Percentiles rank a stretch among this genome's conserved stretches.
These are phyloP conservation scores for Cyclotella kingstonii DNA, from an alignment of 108 stramenopile genomes.

Conservation along the genomic window DNA sequence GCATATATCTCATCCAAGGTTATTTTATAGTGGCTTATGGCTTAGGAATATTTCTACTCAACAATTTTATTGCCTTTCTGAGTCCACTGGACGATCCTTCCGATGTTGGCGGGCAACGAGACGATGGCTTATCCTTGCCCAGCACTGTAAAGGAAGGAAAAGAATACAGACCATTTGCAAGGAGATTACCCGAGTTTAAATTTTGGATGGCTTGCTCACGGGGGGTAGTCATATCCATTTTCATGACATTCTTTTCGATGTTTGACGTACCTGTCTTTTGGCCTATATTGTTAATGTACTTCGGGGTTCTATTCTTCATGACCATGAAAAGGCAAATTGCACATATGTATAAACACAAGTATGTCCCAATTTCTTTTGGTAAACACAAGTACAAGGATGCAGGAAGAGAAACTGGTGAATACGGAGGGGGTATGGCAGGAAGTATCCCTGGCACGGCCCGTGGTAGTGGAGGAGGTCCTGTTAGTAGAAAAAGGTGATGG, in stretches of 20 bases:
- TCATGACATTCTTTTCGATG: constrained; percentile 95
- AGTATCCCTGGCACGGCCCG: constrained; percentile 18
- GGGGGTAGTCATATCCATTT: constrained; percentile 72
- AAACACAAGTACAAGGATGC: constrained; percentile 91
- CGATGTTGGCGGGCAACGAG: constrained; percentile 34
- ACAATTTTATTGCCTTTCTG: constrained; percentile 98
- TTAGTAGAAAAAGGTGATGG: constrained; percentile 29
- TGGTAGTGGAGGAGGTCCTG: constrained; percentile 13
- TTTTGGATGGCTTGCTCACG: constrained; percentile 94
- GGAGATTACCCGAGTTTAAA: constrained; percentile 98
- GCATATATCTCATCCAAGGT: constrained; percentile 94
- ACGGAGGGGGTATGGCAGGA: constrained; percentile 77
- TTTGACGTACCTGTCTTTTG: constrained; percentile 99
- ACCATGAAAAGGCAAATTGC: constrained; percentile 99
- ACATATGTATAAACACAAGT: constrained; percentile 99
- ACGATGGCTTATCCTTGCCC: constrained; percentile 62
- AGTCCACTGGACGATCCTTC: constrained; percentile 90
- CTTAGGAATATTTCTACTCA: constrained; percentile 97
- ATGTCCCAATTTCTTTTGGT: constrained; percentile 94
- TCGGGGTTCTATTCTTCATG: constrained; percentile 95
- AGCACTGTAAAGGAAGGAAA: constrained; percentile 67
- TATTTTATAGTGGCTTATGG: constrained; percentile 99
- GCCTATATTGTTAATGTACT: constrained; percentile 98
- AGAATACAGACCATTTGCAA: constrained; percentile 92
- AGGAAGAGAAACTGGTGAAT: constrained; percentile 72